Percentiles rank a stretch among this genome's conserved stretches.
These are phyloP conservation scores for Takashimella tepidaria DNA, from an alignment of 1,284 basidiomycete species.

Conservation along the genomic window DNA sequence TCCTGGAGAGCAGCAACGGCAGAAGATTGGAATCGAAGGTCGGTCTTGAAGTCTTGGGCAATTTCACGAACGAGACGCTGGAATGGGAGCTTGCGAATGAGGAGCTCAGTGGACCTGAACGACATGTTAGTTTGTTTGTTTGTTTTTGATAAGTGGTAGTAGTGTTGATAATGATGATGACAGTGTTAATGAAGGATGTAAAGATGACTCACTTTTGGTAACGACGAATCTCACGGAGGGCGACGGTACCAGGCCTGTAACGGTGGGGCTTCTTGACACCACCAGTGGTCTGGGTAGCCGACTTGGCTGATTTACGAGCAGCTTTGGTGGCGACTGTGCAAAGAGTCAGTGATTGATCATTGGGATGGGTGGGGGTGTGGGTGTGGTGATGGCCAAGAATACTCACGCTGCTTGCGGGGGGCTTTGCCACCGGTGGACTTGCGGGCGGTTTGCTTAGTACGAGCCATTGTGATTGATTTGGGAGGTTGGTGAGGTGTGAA, in stretches of 20 bases:
- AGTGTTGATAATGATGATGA: background rate
- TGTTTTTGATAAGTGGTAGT: background rate
- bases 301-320: constrained; percentile 51
- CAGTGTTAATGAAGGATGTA: too few relatives aligned
- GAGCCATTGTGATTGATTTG: background rate
- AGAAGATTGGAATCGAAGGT: constrained; percentile 88
- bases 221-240: constrained; percentile 55
- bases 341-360: constrained; percentile 8
- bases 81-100: constrained; percentile 90
- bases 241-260: constrained; percentile 56
- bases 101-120: constrained; percentile 73
- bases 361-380: constrained; percentile 1
- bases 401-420: constrained; percentile 53
- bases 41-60: constrained; percentile 66
- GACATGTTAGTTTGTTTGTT: background rate
- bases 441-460: constrained; percentile 57
- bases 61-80: constrained; percentile 78
- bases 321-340: constrained; percentile 50
- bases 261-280: constrained; percentile 61
- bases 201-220: constrained; percentile 50
- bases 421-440: constrained; percentile 60
- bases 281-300: constrained; percentile 46
- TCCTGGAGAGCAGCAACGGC: constrained; percentile 87
- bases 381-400: background rate
- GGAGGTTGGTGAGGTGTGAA: background rate